Evolutionary conservation across 208 protist species (phyloP).

Genomic region (Acanthamoeba royreba): DNA sequence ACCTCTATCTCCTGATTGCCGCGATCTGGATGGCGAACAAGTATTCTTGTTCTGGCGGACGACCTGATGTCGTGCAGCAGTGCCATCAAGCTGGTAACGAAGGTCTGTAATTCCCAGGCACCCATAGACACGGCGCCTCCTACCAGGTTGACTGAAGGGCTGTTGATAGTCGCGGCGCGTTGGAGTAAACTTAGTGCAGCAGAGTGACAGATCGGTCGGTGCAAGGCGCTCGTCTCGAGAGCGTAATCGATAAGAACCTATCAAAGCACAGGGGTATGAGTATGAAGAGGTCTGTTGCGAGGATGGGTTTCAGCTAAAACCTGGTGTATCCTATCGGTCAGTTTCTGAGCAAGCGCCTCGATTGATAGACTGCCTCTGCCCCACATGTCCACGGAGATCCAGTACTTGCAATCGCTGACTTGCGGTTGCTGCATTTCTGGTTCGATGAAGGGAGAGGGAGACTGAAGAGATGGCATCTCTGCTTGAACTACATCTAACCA

Average conservation of each 20-base stretch:
- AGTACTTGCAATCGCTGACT: background rate
- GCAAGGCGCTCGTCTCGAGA: constrained; percentile 26
- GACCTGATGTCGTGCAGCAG: background rate
- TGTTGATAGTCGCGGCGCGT: background rate
- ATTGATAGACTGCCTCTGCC: background rate
- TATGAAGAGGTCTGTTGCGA: background rate
- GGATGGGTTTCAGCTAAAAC: background rate
- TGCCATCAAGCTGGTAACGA: background rate
- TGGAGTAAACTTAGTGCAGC: background rate
- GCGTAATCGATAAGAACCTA: background rate
- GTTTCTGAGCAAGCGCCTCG: background rate
- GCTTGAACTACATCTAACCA: background rate
- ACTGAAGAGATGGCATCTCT: background rate
- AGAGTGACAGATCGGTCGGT: background rate
- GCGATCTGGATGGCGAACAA: background rate
- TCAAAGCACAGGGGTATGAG: background rate
- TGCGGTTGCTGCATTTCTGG: background rate
- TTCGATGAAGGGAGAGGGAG: background rate
- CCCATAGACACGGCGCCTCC: background rate
- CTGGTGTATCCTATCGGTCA: background rate
- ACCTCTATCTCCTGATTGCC: background rate
- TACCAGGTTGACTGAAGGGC: background rate
- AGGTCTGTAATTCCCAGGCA: background rate
- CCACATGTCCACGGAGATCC: constrained; percentile 31
- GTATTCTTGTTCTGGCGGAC: background rate